These are phyloP conservation scores for Phytophthora rubi DNA, from an alignment of 352 stramenopile genomes.

Conservation along the genomic window DNA sequence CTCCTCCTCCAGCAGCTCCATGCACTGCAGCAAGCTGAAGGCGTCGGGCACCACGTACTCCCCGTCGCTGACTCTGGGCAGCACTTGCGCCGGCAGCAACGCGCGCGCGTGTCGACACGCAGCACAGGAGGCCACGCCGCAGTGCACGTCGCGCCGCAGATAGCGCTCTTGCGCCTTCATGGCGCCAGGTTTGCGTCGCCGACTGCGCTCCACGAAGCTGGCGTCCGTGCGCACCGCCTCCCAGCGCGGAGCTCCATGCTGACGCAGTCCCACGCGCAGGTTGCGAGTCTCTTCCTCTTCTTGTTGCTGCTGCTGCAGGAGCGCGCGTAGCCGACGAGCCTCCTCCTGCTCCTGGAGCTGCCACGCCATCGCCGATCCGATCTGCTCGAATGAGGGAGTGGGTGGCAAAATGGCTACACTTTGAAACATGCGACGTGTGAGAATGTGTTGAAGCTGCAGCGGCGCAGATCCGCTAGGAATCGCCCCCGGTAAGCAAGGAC, in stretches of 20 bases:
- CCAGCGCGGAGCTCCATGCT: slow-evolving; percentile 43
- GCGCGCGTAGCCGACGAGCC: slow-evolving; percentile 24
- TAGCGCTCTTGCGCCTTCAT: slow-evolving; percentile 77
- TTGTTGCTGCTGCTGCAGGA: slow-evolving; percentile 31
- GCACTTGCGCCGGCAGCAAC: slow-evolving; percentile 31
- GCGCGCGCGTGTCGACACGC: slow-evolving; percentile 42
- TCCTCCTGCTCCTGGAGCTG: slow-evolving; percentile 45
- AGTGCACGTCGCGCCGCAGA: slow-evolving; percentile 73
- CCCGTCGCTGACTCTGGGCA: slow-evolving; percentile 42
- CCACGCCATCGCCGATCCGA: slow-evolving; percentile 30
- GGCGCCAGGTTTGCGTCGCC: slow-evolving; percentile 73
- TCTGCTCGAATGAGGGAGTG: slow-evolving; percentile 18
- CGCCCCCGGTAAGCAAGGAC: slow-evolving; percentile 90
- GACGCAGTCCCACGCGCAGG: slow-evolving; percentile 34
- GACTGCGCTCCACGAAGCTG: slow-evolving; percentile 79
- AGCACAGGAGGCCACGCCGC: slow-evolving; percentile 59
- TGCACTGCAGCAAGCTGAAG: slow-evolving; percentile 71
- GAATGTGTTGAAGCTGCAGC: not conserved
- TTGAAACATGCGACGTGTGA: slow-evolving; percentile 27
- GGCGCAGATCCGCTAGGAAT: slow-evolving; percentile 58
- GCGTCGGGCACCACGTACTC: slow-evolving; percentile 80
- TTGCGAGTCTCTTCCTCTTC: slow-evolving; percentile 33
- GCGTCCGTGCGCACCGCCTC: slow-evolving; percentile 59
- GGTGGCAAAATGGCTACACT: slow-evolving; percentile 15
- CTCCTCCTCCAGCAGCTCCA: slow-evolving; percentile 80